These are phyloP conservation scores for Spiraea crenata DNA, from an alignment of 331 rosid species.

Conservation along the genomic window DNA sequence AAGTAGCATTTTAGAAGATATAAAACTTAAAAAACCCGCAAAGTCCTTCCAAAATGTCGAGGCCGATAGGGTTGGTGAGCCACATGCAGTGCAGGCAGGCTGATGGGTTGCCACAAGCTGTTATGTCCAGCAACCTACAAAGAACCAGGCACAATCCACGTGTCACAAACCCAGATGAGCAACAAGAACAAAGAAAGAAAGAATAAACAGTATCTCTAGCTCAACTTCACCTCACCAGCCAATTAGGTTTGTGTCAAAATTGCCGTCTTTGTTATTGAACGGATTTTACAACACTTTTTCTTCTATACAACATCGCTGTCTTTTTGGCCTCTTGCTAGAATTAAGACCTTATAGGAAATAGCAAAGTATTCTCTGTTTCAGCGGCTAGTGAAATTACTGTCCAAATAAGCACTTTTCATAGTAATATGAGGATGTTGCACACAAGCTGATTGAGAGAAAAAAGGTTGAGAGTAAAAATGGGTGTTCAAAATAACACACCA, in stretches of 20 bases:
- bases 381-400: slow-evolving; percentile 17
- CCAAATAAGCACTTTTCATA: not conserved
- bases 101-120: slow-evolving; percentile 27
- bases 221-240: not conserved
- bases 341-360: slow-evolving; percentile 3
- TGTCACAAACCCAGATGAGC: slow-evolving; percentile 38
- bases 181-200: slow-evolving; percentile 26
- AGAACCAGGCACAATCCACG: slow-evolving; percentile 17
- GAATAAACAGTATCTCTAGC: not conserved
- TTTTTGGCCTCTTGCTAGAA: slow-evolving; percentile 23
- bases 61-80: too few relatives aligned
- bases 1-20: too few relatives aligned
- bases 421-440: not conserved
- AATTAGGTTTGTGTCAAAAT: not conserved
- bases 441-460: not conserved
- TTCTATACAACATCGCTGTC: slow-evolving; percentile 37
- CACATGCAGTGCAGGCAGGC: too few relatives aligned
- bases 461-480: slow-evolving; percentile 28
- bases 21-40: too few relatives aligned
- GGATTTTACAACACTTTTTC: slow-evolving; percentile 48
- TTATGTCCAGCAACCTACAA: slow-evolving; percentile 15
- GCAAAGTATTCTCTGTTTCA: slow-evolving; percentile 7
- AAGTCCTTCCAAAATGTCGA: too few relatives aligned
- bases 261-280: slow-evolving; percentile 12
- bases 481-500: slow-evolving; percentile 30